Conservation (phyloP, 2,329 filamentous ascomycete species). For the Rutstroemia sp. region DNA sequence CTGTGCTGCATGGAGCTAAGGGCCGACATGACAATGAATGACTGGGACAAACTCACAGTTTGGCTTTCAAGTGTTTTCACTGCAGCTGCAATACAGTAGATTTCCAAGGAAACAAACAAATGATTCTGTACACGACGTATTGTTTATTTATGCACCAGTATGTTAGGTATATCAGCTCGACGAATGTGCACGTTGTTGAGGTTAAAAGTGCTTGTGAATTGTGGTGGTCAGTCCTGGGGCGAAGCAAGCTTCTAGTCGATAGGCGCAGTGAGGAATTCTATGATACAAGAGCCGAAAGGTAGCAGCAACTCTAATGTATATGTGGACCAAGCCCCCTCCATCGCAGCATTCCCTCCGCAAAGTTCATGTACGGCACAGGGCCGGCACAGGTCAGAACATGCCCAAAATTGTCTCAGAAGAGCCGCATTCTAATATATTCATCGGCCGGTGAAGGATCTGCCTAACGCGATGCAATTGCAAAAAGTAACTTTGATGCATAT, state of each 20-base stretch:
- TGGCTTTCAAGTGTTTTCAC: constrained; percentile 1
- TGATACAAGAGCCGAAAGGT: not conserved
- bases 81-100: not conserved
- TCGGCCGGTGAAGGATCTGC: constrained; percentile 5
- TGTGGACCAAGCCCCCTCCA: not conserved
- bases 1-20: not conserved
- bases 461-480: not conserved
- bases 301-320: not conserved
- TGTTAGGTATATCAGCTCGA: not conserved
- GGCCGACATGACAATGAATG: not conserved
- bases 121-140: not conserved
- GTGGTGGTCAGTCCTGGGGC: not conserved
- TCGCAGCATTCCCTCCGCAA: not conserved
- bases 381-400: not conserved
- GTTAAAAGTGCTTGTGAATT: not conserved
- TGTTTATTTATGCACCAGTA: not conserved
- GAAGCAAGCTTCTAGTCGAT: not conserved
- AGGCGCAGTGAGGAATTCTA: constrained; percentile 1
- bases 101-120: not conserved
- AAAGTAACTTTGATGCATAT: not conserved
- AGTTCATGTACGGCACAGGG: not conserved
- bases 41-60: constrained; percentile 5
- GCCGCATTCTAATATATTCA: not conserved
- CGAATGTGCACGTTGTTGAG: not conserved
- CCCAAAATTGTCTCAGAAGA: not conserved